Evolutionary conservation across 441 rosid species (phyloP), one percentile per base, ranked within the genome.

Genomic region (California macrophylla): DNA sequence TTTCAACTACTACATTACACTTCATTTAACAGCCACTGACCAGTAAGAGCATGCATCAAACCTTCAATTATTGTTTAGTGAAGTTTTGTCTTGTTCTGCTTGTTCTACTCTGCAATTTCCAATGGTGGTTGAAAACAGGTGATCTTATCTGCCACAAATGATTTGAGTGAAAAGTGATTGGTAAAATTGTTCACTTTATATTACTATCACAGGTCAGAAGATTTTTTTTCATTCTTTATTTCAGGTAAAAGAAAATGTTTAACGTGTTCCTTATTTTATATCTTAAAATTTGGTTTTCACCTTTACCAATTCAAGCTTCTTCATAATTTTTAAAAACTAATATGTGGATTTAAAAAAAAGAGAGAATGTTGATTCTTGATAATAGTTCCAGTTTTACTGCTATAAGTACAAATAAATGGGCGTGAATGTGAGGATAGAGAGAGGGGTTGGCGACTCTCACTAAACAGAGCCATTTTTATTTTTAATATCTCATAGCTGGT

Each of bases 391-490:
- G 9, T 16, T 52, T 18, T 52, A 52, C 60, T 52, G 23, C 60
- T 52, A 52, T 52, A 52, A 52, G 60, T 16, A 52, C 60, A 52
- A 6, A 52, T 24, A 52, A 52, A 52, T 16, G 9, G 60, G 23
- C 18, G 60, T 18, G 60, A 52, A 42, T 42, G 50, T 42, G 21
- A 15, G 58, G 58, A 15, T 7, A 50, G 58, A 18, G 58, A 50
- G 58, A 50, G 58, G 6, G 21, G n/a, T 52, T 52, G 60, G 60
- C n/a, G n/a, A n/a, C n/a, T n/a, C n/a, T n/a, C n/a, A n/a, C n/a
- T n/a, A n/a, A n/a, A n/a, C n/a, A n/a, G n/a, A n/a, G 23, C 60
- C 60, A 52, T 52, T 52, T 18, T 52, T 52, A 52, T 52, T 52
- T 18, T 52, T 52, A 52, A 1, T 52, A 52, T 1, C 60, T 52